Evolutionary conservation across 2,329 filamentous ascomycete species (phyloP), one percentile per base, ranked within the genome.

Genomic region (Cercospora beticola): DNA sequence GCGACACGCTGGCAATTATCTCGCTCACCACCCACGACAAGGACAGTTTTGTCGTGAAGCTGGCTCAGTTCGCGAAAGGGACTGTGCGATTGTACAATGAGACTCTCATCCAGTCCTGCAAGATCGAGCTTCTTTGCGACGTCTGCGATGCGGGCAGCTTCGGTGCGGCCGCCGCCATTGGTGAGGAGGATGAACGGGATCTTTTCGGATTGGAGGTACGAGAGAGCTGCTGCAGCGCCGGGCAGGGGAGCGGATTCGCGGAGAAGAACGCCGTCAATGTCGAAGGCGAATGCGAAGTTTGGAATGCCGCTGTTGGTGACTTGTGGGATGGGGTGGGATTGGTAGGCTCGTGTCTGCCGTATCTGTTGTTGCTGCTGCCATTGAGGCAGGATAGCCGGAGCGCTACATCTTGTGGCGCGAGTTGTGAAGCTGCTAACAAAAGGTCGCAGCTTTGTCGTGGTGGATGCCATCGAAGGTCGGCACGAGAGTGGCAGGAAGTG

Each of bases 151-250:
- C 92, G 87, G 68, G 91, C 89, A 2, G 83, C 83, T 81, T 98
- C 94, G 71, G 89, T 88, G 77, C 91, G 93, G 67, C 95, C 95
- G 52, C 95, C 95, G 74, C 95, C 95, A 81, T 99, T 99, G 68
- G 95, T 99, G 71, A 99, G 85, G 36, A 99, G 88, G 75, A 99
- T 94, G 82, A 97, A 98, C 12, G 94, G 94, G 57, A 97, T 92
- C 58, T 87, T 85, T 76, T 93, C 86, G 58, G 86, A 81, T 74
- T 93, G 88, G 21, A 98, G 88, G 75, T 89, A 90, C 31, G 84
- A 82, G 21, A 99, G 86, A 14, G 93, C 87, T 76, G 92, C 86
- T 1, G 88, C 84, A 1, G 95, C 94, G 33, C 92, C 90, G 1
- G 92, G 90, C 58, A 98, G 89, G 3, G 92, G 89, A 70, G 89